Evolutionary conservation across 805 yeast genomes (phyloP).

Genomic region (Cyberlindnera saturnus): DNA sequence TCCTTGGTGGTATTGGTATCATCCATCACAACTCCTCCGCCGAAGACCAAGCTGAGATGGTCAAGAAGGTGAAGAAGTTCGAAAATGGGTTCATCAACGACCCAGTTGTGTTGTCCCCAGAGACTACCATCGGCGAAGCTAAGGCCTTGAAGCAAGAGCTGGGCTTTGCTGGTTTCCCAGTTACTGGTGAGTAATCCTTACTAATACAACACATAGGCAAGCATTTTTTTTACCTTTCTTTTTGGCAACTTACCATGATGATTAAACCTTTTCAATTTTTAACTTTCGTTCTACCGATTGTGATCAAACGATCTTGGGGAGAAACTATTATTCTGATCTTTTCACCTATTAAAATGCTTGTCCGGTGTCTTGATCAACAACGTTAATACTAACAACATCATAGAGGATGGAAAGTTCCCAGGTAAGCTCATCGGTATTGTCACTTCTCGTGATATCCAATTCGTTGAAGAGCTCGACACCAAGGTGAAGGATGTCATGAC

Average conservation of each 20-base stretch:
- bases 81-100: conserved; percentile 97
- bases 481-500: conserved; percentile 83
- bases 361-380: background rate
- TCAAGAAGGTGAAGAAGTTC: conserved; percentile 88
- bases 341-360: background rate
- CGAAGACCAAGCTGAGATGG: conserved; percentile 99
- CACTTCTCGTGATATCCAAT: conserved; percentile 96
- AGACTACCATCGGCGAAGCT: conserved; percentile 73
- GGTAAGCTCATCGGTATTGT: conserved; percentile 92
- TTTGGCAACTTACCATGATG: conserved; percentile 39
- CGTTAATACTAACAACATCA: conserved; percentile 14
- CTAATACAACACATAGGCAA: conserved; percentile 1
- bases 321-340: conserved; percentile 39
- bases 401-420: conserved; percentile 79
- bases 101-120: conserved; percentile 81
- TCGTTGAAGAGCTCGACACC: conserved; percentile 67
- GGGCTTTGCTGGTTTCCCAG: conserved; percentile 98
- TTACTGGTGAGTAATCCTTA: conserved; percentile 80
- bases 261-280: conserved; percentile 37
- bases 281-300: conserved; percentile 99
- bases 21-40: conserved; percentile 95
- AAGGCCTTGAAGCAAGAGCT: conserved; percentile 59
- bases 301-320: conserved; percentile 98
- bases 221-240: background rate
- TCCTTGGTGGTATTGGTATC: conserved; percentile 97